These are phyloP conservation scores for Ophiocordyceps unilateralis DNA, from an alignment of 2,329 filamentous ascomycete species.

Conservation along the genomic window DNA sequence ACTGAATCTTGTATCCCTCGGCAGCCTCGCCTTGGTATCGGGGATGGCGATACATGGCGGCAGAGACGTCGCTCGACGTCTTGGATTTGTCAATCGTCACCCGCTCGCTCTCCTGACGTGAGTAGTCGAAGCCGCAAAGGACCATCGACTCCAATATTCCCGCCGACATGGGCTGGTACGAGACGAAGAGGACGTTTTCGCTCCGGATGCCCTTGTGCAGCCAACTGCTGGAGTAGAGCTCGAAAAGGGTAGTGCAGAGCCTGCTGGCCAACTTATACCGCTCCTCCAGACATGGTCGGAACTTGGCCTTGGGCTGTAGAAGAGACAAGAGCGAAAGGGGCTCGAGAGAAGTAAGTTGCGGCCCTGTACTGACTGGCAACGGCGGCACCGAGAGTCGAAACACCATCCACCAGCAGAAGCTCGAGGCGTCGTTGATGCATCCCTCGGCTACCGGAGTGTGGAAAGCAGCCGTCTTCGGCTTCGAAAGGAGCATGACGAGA, in stretches of 20 bases:
- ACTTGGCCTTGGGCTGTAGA: not conserved
- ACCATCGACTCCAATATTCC: not conserved
- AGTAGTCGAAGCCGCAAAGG: not conserved
- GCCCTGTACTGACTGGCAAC: too few species aligned
- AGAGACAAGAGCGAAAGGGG: not conserved
- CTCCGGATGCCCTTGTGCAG: not conserved
- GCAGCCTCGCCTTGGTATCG: not conserved
- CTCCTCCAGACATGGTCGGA: not conserved
- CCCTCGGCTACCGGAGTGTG: not conserved
- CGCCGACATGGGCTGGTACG: not conserved
- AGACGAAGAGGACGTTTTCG: not conserved
- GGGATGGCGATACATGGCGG: not conserved
- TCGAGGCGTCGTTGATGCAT: not conserved
- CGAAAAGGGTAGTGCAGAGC: not conserved
- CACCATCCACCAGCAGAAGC: not conserved
- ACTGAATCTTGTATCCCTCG: not conserved
- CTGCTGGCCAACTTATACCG: not conserved
- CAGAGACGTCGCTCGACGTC: not conserved
- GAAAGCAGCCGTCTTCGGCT: not conserved
- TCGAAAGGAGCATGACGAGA: not conserved
- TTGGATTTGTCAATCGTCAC: not conserved
- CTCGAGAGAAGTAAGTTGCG: too few species aligned
- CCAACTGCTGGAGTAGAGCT: not conserved
- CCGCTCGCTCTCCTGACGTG: not conserved
- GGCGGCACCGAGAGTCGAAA: not conserved